Percentiles rank a stretch among this genome's conserved stretches.
phyloP scores from a whole-genome alignment of 2,329 filamentous ascomycete species.

The Knoxdaviesia proteae region DNA sequence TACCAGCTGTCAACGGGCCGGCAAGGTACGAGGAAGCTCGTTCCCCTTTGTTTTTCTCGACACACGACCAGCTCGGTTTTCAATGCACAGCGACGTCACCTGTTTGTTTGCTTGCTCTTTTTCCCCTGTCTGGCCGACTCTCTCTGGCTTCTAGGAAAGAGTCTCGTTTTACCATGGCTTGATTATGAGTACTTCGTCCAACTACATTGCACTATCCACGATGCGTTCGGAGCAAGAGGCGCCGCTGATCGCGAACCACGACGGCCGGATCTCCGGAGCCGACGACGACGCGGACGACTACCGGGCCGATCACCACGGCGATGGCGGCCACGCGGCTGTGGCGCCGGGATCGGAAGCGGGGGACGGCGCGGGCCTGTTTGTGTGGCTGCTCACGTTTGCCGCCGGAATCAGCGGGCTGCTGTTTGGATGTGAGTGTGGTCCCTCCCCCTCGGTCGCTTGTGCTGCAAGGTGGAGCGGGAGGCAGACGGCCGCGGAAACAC shows the following conservation, averaged over 20 bases:
- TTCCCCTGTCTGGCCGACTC: too few relatives aligned
- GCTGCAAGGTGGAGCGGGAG: background rate
- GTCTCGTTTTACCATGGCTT: too few relatives aligned
- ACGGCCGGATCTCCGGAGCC: background rate
- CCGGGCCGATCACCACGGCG: constrained; percentile 7
- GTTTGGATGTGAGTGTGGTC: constrained; percentile 37
- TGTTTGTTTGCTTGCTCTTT: too few relatives aligned
- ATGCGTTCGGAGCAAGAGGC: constrained; percentile 8
- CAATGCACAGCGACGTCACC: too few relatives aligned
- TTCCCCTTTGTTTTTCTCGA: too few relatives aligned
- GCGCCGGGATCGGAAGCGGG: constrained; percentile 6
- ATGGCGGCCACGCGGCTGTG: constrained; percentile 11
- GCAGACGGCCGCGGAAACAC: background rate
- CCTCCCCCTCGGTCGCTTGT: background rate
- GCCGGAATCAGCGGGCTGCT: constrained; percentile 47
- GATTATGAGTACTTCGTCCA: background rate
- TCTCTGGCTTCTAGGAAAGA: too few relatives aligned
- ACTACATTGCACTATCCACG: background rate
- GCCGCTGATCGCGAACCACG: constrained; percentile 15
- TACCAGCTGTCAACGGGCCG: too few relatives aligned
- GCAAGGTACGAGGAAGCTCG: too few relatives aligned
- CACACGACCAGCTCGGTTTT: too few relatives aligned
- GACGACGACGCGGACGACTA: constrained; percentile 12
- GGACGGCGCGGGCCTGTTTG: constrained; percentile 24
- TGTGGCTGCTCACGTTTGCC: constrained; percentile 40